Evolutionary conservation across 805 yeast genomes (phyloP).

Genomic region (Suhomyces kilbournensis): DNA sequence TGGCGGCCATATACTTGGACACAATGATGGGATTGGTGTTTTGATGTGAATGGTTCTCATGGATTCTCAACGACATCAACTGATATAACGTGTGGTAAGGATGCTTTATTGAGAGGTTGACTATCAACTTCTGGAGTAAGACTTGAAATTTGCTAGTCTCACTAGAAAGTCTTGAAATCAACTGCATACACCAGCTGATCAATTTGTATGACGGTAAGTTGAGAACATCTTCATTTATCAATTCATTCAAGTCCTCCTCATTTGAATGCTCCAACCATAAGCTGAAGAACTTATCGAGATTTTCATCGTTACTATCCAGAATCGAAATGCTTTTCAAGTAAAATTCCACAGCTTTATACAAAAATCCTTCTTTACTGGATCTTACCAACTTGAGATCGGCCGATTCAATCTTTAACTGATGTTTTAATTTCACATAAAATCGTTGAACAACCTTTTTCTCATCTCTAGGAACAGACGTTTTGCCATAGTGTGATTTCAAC

Average conservation of each 20-base stretch:
- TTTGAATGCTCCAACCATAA: slow-evolving; percentile 71
- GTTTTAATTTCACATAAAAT: slow-evolving; percentile 47
- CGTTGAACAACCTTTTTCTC: slow-evolving; percentile 54
- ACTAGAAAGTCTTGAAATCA: slow-evolving; percentile 62
- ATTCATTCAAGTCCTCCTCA: slow-evolving; percentile 41
- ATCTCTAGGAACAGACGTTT: slow-evolving; percentile 35
- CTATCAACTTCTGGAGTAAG: slow-evolving; percentile 46
- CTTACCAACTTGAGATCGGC: slow-evolving; percentile 41
- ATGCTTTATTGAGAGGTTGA: slow-evolving; percentile 48
- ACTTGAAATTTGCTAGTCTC: slow-evolving; percentile 55
- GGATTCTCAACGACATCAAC: slow-evolving; percentile 54
- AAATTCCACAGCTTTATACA: slow-evolving; percentile 53
- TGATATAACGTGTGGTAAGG: slow-evolving; percentile 74
- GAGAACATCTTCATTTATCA: slow-evolving; percentile 36
- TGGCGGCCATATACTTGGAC: slow-evolving; percentile 49
- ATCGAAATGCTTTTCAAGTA: slow-evolving; percentile 55
- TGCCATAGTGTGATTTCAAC: slow-evolving; percentile 43
- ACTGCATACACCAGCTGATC: slow-evolving; percentile 79
- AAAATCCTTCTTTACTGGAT: slow-evolving; percentile 40
- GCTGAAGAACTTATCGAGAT: slow-evolving; percentile 73
- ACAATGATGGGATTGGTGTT: slow-evolving; percentile 37
- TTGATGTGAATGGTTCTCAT: slow-evolving; percentile 30
- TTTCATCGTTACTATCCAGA: slow-evolving; percentile 48
- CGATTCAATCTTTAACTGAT: slow-evolving; percentile 49
- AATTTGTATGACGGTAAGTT: slow-evolving; percentile 58